Evolutionary conservation across 1,284 basidiomycete genomes (phyloP), one percentile per base, ranked within the genome.

Genomic region (Flammula alnicola): DNA sequence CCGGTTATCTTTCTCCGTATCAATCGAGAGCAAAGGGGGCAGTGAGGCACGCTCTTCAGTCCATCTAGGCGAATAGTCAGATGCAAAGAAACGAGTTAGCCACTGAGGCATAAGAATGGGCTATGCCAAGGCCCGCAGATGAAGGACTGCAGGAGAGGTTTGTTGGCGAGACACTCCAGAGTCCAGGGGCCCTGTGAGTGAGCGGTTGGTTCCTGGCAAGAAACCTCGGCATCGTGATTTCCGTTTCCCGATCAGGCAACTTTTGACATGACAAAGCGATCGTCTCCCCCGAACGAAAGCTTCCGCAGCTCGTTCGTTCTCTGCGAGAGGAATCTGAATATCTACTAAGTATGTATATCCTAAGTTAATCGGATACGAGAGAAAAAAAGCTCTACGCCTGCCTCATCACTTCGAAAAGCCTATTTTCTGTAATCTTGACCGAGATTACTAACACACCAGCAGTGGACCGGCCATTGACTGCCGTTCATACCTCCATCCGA

Each of bases 1-100:
- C 44, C 47, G 49, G 12, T 36, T 44, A 19, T 56, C 58, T 45
- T 67, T 64, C 54, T 63, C 58, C 42, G 52, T 52, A 40, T 39
- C 47, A 45, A 54, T 53, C 47, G 51, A 59, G 43, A 57, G 52
- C 12, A 58, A 55, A 20, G 60, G 49, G 48, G 60, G 55, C 9
- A 57, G 41, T 16, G 61, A 44, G 25, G 31, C 23, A 57, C 57
- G 20, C 9, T 49, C 33, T 26, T 62, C 61, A 25, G 55, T 58
- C 67, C 66, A 70, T 63, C 44, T 35, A 43, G 43, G 47, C 20
- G 43, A 39, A 19, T 35, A 37, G 27, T 44, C 25, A 9, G 51
- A 27, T 19, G 40, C 20, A 26, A 54, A 46, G 44, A 57, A 52
- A 39, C 42, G 38, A 16, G 51, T 26, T 27, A 52, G 48, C 58